Evolutionary conservation across 345 rosid species (phyloP), one percentile per base, ranked within the genome.

Genomic region (Anacardium occidentale): DNA sequence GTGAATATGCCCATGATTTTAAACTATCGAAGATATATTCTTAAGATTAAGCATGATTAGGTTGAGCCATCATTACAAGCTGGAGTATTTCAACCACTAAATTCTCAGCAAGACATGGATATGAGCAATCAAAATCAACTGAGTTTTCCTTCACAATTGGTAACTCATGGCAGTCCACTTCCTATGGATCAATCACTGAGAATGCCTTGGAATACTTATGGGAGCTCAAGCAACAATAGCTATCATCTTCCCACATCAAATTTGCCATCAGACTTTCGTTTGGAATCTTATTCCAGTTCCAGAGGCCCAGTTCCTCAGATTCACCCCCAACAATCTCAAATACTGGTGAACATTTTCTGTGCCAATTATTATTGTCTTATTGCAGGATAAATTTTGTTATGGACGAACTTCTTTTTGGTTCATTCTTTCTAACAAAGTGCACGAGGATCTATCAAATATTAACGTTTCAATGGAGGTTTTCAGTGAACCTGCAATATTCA

Each of bases 211-310:
- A 37, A 37, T 48, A 18, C 48, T 15, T 25, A 10, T 58, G 62
- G 40, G 18, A 26, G 62, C 17, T 5, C 17, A 48, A 62, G 13
- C 5, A 56, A 56, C 24, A 51, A 4, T 34, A 32, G 0, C 3
- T 44, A 57, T 51, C 40, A 56, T 25, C 53, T 70, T 42, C 73
- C 55, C 21, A 58, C 45, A 57, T 58, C 73, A 24, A 57, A 70
- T 51, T 25, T 70, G 73, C 64, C 64, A 24, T 22, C 51, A 34
- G 51, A 62, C 34, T 51, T 51, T 53, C 25, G 37, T 12, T 52
- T 62, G 51, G 68, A 62, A 14, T 51, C 68, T 62, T 62, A 67
- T 61, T 61, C 68, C 0, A 47, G 66, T 61, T 48, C 68, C 1
- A 47, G 66, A 29, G 0, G 47, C n/a, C 34, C 14, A 58, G 22